phyloP scores from a whole-genome alignment of 1,284 basidiomycete genomes.

The Fomitopsis palustris region DNA sequence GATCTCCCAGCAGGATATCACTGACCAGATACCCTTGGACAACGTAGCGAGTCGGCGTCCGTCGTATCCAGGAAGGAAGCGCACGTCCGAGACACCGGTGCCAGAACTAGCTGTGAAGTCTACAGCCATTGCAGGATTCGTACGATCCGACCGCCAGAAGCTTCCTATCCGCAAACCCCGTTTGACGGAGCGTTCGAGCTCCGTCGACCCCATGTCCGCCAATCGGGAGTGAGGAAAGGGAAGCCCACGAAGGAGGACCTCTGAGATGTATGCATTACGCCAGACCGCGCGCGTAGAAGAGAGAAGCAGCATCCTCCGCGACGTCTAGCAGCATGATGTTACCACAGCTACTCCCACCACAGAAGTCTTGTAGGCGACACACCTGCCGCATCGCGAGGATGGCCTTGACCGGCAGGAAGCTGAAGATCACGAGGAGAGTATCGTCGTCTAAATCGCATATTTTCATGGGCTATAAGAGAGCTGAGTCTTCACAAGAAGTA shows the following conservation, averaged over 20 bases:
- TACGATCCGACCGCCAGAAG: constrained; percentile 40
- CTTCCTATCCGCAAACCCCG: constrained; percentile 40
- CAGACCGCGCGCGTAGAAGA: constrained; percentile 49
- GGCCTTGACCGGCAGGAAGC: constrained; percentile 41
- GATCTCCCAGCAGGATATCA: constrained; percentile 50
- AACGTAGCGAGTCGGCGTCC: constrained; percentile 46
- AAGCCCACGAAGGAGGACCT: constrained; percentile 40
- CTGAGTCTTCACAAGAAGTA: background rate
- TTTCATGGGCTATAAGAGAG: background rate
- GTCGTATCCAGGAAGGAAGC: constrained; percentile 42
- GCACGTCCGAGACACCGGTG: constrained; percentile 46
- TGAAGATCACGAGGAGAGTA: constrained; percentile 44
- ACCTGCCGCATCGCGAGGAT: constrained; percentile 49
- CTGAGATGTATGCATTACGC: constrained; percentile 42
- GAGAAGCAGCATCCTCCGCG: constrained; percentile 39
- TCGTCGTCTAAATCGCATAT: constrained; percentile 37
- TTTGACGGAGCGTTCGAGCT: constrained; percentile 43
- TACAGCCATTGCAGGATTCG: constrained; percentile 15
- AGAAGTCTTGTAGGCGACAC: constrained; percentile 7
- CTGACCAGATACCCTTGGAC: constrained; percentile 56
- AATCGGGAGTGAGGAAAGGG: constrained; percentile 39
- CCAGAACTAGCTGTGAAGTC: constrained; percentile 30
- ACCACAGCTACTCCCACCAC: background rate
- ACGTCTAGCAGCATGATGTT: constrained; percentile 37
- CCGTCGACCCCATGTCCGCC: constrained; percentile 26